Conservation (phyloP, 257 asterid genomes). For the Gynochthodes officinalis region DNA sequence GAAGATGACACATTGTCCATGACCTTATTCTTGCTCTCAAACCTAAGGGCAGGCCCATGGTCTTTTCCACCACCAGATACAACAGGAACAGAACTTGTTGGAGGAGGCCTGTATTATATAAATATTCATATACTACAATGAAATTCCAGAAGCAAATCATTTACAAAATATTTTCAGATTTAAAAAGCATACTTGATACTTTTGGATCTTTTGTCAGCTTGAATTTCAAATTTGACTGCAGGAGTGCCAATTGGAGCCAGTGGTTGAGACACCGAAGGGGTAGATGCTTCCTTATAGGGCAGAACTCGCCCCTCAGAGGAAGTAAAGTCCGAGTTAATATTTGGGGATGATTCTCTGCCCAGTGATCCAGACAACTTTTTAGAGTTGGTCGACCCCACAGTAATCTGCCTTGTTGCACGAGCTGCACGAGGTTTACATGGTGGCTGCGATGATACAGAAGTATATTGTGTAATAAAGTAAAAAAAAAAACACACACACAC, state of each 20-base stretch:
- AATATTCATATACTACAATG: conserved; percentile 11
- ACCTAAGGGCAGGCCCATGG: conserved; percentile 34
- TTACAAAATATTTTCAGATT: conserved; percentile 5
- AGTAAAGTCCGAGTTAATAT: conserved; percentile 33
- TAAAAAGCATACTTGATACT: conserved; percentile 44
- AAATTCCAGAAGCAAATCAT: conserved; percentile 10
- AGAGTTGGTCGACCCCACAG: conserved; percentile 39
- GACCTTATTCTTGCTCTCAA: conserved; percentile 61
- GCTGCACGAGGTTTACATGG: conserved; percentile 47
- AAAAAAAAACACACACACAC: conserved; percentile 10
- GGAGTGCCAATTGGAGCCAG: conserved; percentile 66
- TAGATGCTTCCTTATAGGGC: conserved; percentile 40
- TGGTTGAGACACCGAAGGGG: conserved; percentile 44
- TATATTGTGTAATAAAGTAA: conserved; percentile 3
- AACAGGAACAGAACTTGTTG: conserved; percentile 35
- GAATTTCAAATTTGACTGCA: conserved; percentile 50
- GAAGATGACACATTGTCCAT: conserved; percentile 31
- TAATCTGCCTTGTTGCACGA: conserved; percentile 45
- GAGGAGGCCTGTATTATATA: conserved; percentile 46
- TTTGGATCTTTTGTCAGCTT: conserved; percentile 31
- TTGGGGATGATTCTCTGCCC: conserved; percentile 41
- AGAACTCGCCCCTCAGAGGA: conserved; percentile 44
- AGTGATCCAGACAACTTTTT: conserved; percentile 33
- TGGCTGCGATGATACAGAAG: conserved; percentile 39
- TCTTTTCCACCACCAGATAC: conserved; percentile 45